Percentiles rank a stretch among this genome's conserved stretches.
phyloP scores from a whole-genome alignment of 2,329 filamentous ascomycete species.

The Leptographium galeiforme region DNA sequence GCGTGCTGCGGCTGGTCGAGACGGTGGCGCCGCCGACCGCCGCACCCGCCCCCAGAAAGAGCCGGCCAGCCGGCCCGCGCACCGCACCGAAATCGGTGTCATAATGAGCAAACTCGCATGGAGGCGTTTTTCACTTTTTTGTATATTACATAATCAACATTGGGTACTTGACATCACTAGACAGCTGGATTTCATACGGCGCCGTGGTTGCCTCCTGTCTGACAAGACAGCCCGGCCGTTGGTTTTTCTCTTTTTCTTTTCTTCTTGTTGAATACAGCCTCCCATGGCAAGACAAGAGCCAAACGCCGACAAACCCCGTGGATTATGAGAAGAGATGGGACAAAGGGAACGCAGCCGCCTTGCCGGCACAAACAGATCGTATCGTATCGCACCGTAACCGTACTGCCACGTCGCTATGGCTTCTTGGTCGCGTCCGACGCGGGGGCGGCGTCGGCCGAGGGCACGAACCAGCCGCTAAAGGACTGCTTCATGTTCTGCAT shows the following conservation, averaged over 20 bases:
- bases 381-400: not conserved
- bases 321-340: not conserved
- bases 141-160: not conserved
- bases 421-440: not conserved
- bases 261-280: too few species aligned
- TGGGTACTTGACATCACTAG: not conserved
- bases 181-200: too few species aligned
- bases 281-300: not conserved
- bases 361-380: too few species aligned
- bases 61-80: not conserved
- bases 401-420: not conserved
- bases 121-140: not conserved
- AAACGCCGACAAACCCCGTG: not conserved
- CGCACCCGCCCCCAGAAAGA: not conserved
- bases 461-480: constrained; percentile 44
- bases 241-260: not conserved
- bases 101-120: not conserved
- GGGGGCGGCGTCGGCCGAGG: not conserved
- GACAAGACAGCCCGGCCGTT: not conserved
- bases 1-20: not conserved
- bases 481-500: constrained; percentile 86
- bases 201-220: not conserved
- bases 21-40: not conserved
- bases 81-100: not conserved
- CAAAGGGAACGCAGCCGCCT: not conserved